Evolutionary conservation across 257 asterid species (phyloP).

Genomic region (Nemophila menziesii): DNA sequence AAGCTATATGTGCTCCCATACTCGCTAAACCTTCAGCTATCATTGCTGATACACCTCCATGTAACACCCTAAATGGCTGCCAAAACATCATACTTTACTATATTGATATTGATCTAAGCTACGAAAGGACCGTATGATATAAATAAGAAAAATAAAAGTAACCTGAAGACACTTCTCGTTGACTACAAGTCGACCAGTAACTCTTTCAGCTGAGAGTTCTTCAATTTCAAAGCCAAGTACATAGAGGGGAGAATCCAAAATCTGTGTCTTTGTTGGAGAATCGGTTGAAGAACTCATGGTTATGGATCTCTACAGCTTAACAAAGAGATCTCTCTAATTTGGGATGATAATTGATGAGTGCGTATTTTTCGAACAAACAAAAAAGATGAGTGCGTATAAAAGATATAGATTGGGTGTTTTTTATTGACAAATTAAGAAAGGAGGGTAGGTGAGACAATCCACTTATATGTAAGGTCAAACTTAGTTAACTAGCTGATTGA

Average conservation of each 20-base stretch:
- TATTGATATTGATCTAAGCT: neutral
- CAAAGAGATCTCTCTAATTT: too few species aligned
- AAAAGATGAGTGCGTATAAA: too few species aligned
- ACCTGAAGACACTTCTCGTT: conserved; percentile 42
- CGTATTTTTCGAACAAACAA: too few species aligned
- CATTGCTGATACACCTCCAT: conserved; percentile 41
- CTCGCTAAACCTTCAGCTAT: conserved; percentile 32
- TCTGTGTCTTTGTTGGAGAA: conserved; percentile 22
- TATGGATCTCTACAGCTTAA: too few species aligned
- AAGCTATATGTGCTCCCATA: conserved; percentile 35
- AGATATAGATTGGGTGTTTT: too few species aligned
- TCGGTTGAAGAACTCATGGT: conserved; percentile 9
- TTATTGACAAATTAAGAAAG: too few species aligned
- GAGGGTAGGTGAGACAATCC: too few species aligned
- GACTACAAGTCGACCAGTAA: conserved; percentile 52
- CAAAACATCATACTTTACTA: too few species aligned
- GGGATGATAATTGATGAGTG: too few species aligned
- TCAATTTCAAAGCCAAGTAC: conserved; percentile 54
- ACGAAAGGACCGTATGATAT: too few species aligned
- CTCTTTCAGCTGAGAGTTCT: conserved; percentile 43
- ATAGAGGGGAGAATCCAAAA: conserved; percentile 42
- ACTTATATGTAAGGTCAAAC: too few species aligned
- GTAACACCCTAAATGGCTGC: conserved; percentile 46
- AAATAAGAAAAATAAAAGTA: neutral
- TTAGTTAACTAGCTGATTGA: too few species aligned